Evolutionary conservation across 2,329 filamentous ascomycete species (phyloP), one percentile per base, ranked within the genome.

Genomic region (Alternaria sp.): DNA sequence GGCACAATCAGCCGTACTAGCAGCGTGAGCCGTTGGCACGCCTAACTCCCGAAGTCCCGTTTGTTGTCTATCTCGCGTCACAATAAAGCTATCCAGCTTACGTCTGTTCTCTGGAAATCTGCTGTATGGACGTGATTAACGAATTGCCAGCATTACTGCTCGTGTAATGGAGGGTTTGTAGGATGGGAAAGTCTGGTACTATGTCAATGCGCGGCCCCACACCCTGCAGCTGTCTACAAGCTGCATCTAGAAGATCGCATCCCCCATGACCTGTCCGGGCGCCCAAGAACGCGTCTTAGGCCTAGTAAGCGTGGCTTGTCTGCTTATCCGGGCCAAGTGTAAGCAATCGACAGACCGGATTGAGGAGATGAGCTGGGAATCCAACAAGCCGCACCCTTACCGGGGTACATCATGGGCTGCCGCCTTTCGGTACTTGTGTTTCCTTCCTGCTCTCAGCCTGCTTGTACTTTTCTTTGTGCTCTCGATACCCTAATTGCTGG

Each of bases 1-100:
- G 30, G 55, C 55, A 57, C 46, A 32, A 20, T 32, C n/a, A 41
- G 16, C 55, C 48, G 46, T 50, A 36, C 16, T 20, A 36, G 34
- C 20, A 27, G 36, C 20, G 20, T 28, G 46, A 36, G 46, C 20
- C 46, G 46, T 27, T 50, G 32, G 46, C 32, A 50, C 46, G 20
- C 46, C 46, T 36, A 9, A 38, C 14, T 36, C 10, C 20, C 20
- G 20, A 9, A 38, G 8, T 36, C 10, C 20, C 20, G 20, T 16
- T n/a, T 36, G 30, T 30, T 36, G 46, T 36, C 36, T 12, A 50
- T 12, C 34, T 5, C 12, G 20, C 46, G 32, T 38, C 20, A 27
- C 9, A 11, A 36, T 20, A 27, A 50, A 50, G 32, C 32, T 22
- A 20, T 38, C 4, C 20, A 38, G 46, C 46, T 22, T 50, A 9